Conservation (phyloP, 192 early-diverging fungal species). For the Umbelopsis vinacea region DNA sequence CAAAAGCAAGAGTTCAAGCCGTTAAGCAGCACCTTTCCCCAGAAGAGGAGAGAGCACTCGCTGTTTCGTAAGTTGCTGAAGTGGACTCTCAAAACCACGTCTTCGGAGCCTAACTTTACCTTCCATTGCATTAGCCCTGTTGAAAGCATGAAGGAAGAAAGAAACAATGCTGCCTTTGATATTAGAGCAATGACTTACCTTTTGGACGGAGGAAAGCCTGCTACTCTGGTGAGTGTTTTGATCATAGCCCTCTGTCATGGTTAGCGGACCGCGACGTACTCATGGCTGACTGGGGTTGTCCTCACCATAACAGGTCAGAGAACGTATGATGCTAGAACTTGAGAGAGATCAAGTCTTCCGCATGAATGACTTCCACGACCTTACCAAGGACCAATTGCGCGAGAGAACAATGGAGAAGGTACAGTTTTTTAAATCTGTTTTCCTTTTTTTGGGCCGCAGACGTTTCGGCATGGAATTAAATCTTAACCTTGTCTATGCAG, state of each 20-base stretch:
- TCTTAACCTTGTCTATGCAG: slow-evolving; percentile 21
- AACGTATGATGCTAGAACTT: slow-evolving; percentile 83
- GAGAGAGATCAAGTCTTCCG: slow-evolving; percentile 85
- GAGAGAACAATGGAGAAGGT: slow-evolving; percentile 88
- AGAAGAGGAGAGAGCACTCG: slow-evolving; percentile 26
- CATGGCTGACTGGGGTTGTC: neutral
- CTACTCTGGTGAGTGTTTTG: slow-evolving; percentile 45
- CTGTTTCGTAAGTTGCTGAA: slow-evolving; percentile 27
- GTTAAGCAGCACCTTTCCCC: slow-evolving; percentile 34
- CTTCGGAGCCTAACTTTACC: neutral
- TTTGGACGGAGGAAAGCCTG: slow-evolving; percentile 77
- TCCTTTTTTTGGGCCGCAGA: neutral
- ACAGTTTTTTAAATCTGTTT: neutral
- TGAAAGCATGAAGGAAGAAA: slow-evolving; percentile 68
- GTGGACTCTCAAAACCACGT: neutral
- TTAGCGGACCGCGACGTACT: neutral
- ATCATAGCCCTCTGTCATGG: neutral
- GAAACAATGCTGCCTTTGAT: slow-evolving; percentile 74
- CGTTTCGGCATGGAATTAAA: too few relatives aligned
- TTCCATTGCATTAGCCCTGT: slow-evolving; percentile 28
- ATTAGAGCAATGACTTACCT: slow-evolving; percentile 81
- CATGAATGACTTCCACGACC: slow-evolving; percentile 80
- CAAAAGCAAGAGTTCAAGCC: slow-evolving; percentile 29
- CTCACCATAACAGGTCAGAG: slow-evolving; percentile 42
- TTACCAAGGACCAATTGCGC: slow-evolving; percentile 75